These are phyloP conservation scores for Eragrostis tef DNA, from an alignment of 202 grass and related monocot genomes.

Conservation along the genomic window DNA sequence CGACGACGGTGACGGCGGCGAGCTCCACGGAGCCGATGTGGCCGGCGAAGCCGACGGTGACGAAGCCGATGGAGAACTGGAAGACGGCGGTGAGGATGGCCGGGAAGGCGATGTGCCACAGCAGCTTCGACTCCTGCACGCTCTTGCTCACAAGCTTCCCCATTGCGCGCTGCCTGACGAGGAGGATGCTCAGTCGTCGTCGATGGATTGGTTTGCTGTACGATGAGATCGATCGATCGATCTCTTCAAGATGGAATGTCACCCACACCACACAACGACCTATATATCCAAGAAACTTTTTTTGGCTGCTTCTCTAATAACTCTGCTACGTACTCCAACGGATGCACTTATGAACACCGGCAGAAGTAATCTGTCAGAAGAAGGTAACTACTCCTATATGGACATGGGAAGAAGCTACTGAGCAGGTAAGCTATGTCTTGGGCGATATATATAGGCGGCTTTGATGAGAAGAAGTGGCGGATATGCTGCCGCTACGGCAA, in stretches of 20 bases:
- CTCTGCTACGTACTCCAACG: too few relatives aligned
- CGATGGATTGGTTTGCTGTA: too few relatives aligned
- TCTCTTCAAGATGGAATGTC: too few relatives aligned
- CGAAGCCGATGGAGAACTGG: conserved; percentile 84
- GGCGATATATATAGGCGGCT: neutral
- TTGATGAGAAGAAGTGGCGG: neutral
- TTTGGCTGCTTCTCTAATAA: too few relatives aligned
- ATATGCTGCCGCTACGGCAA: neutral
- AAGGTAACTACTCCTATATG: too few relatives aligned
- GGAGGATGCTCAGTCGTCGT: too few relatives aligned
- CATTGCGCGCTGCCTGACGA: neutral
- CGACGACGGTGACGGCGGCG: conserved; percentile 61
- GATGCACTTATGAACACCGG: too few relatives aligned
- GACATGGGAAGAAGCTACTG: too few relatives aligned
- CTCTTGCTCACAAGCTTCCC: conserved; percentile 52
- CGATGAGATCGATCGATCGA: too few relatives aligned
- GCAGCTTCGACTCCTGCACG: conserved; percentile 68
- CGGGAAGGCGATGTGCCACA: conserved; percentile 81
- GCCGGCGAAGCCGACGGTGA: conserved; percentile 65
- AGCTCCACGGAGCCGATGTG: conserved; percentile 74
- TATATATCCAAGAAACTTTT: too few relatives aligned
- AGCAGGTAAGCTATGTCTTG: neutral
- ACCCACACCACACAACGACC: too few relatives aligned
- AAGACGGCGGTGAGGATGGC: conserved; percentile 73
- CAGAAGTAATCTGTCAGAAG: too few relatives aligned